Percentiles rank a stretch among this genome's conserved stretches.
These are phyloP conservation scores for Anastatica hierochuntica DNA, from an alignment of 345 rosid genomes.

Conservation along the genomic window DNA sequence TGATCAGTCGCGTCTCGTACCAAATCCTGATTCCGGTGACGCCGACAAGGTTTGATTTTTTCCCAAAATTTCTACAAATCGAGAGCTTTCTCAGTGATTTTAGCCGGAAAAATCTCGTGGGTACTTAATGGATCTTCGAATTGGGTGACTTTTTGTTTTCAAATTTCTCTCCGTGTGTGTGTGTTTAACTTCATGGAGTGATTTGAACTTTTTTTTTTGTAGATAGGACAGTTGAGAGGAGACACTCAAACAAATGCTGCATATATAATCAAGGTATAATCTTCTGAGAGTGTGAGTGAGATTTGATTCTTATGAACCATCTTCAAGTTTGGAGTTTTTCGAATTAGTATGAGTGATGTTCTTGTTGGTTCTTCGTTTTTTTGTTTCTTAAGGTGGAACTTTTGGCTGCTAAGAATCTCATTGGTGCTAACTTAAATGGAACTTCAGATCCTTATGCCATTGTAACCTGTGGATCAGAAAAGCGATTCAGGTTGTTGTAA, in stretches of 20 bases:
- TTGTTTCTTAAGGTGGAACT: conserved; percentile 62
- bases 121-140: neutral
- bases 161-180: too few species aligned
- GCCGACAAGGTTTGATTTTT: conserved; percentile 51
- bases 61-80: neutral
- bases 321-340: neutral
- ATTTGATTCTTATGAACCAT: neutral
- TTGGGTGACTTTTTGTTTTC: neutral
- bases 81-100: neutral
- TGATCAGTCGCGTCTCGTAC: conserved; percentile 38
- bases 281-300: neutral
- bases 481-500: too few species aligned
- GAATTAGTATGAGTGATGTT: neutral
- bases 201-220: conserved; percentile 23
- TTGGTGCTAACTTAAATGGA: conserved; percentile 85
- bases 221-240: conserved; percentile 62
- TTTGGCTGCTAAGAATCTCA: conserved; percentile 94
- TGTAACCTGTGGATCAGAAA: too few species aligned
- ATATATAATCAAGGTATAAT: conserved; percentile 31
- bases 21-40: conserved; percentile 33
- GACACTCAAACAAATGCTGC: conserved; percentile 59
- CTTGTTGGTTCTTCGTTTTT: neutral
- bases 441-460: too few species aligned
- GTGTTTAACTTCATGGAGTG: too few species aligned
- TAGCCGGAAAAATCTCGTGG: neutral